Evolutionary conservation across 1,139 yeast species (phyloP), one percentile per base, ranked within the genome.

Genomic region (Protomyces gravidus): DNA sequence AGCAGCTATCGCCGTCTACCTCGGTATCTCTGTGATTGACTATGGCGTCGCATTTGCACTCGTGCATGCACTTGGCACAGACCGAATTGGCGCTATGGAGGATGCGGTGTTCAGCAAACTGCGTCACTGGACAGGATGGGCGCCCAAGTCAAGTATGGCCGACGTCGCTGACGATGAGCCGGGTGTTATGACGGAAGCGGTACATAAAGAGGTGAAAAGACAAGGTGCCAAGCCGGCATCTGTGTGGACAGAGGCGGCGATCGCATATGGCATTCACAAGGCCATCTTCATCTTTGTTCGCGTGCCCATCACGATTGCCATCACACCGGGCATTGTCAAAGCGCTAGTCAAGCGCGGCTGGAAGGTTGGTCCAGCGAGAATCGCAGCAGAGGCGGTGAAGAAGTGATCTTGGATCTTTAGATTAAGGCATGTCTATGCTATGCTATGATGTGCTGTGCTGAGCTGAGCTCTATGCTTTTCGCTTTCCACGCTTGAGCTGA

Each of bases 251-350:
- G 97, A 92, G 71, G 82, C 89, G 67, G 84, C 89, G 19, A 79
- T 94, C 64, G 98, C 98, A 0, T 92, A 92, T 71, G 96, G 96
- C 3, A 76, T 92, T 58, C 98, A 92, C 76, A 92, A 94, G 74
- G 82, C 94, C 4, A 77, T 90, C 64, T 72, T 82, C 47, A 80
- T 85, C 11, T 81, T 92, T 65, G 78, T 89, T 47, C 80, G 99
- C 65, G 75, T 92, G 6, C 98, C 99, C 11, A 72, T 89, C 45
- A 85, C 97, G 0, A 97, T 97, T 0, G 96, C 96, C 4, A 80
- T 90, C 19, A 89, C 97, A 0, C 99, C 98, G 1, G 71, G 82
- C 3, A 78, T 89, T 1, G 96, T 89, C 15, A 77, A 73, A 52
- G 50, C 47, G 27, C 30, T 53, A 5, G 51, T 53, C 28, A 53